Conservation (phyloP, 305 asterid genomes). For the Fraxinus floribunda region DNA sequence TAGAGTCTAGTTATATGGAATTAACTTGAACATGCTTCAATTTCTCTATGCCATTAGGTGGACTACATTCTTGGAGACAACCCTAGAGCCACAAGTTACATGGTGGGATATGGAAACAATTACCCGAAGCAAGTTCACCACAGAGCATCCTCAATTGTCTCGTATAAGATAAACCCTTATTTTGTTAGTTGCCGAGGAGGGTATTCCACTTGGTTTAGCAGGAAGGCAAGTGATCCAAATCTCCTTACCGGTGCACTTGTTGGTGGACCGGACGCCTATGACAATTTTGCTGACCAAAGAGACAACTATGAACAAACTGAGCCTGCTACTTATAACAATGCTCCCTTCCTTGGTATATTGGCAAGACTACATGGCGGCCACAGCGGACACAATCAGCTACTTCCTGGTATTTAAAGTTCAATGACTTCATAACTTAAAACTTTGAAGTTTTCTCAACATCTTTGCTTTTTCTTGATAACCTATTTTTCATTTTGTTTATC, state of each 20-base stretch:
- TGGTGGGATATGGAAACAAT: constrained; percentile 97
- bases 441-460: not conserved
- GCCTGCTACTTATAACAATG: constrained; percentile 98
- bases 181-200: constrained; percentile 94
- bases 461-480: not conserved
- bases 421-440: not conserved
- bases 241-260: constrained; percentile 91
- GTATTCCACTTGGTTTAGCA: constrained; percentile 81
- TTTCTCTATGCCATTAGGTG: constrained; percentile 42
- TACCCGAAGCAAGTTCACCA: constrained; percentile 93
- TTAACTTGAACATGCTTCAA: not conserved
- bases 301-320: constrained; percentile 95
- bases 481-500: not conserved
- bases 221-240: constrained; percentile 82
- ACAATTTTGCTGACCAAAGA: constrained; percentile 90
- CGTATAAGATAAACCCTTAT: constrained; percentile 59
- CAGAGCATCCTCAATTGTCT: constrained; percentile 89
- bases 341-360: constrained; percentile 80
- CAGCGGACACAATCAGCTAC: constrained; percentile 78
- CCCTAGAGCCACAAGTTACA: constrained; percentile 97
- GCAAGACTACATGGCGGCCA: constrained; percentile 82
- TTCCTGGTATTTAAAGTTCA: constrained; percentile 52
- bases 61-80: constrained; percentile 97
- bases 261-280: constrained; percentile 98
- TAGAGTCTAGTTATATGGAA: not conserved